Evolutionary conservation across 2,329 filamentous ascomycete species (phyloP), one percentile per base, ranked within the genome.

Genomic region (Arthrocladium fulminans): DNA sequence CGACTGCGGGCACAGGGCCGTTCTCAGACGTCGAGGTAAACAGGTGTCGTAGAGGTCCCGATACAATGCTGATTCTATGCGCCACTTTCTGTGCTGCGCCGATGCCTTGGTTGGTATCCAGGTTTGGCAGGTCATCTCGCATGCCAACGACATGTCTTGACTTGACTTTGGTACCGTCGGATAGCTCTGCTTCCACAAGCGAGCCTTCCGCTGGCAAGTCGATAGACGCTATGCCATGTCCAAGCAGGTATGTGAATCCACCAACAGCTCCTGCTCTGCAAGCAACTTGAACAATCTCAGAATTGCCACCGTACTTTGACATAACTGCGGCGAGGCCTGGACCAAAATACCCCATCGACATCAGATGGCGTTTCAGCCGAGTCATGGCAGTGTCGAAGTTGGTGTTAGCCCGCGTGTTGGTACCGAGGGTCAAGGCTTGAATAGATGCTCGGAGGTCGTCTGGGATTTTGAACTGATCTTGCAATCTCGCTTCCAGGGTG

Each of bases 211-310:
- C 54, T 22, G 40, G 24, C 12, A 32, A 25, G 22, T 35, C n/a
- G 19, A 45, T 24, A 9, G 40, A 47, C 2, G 32, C 9, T 22
- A 92, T 70, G 8, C 81, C 81, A 42, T 83, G 83, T 37, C 81
- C 84, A 13, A 97, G 77, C 64, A 95, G 86, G 67, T 97, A 97
- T 2, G 94, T 79, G 9, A 83, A 87, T 41, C 92, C 92, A 29
- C 90, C 90, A 5, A 98, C 92, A 17, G 90, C 90, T 53, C 83
- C 82, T 32, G 90, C 88, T 57, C 90, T 84, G 63, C 92, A 97
- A 3, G 83, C 86, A 20, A 95, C 88, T 70, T 98, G 90, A 24
- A 86, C 81, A 51, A 97, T 80, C 67, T 98, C 90, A 25, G 88
- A 84, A 40, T 85, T 74, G 23, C 90, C 88, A 40, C 90, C 90